Evolutionary conservation across 768 basidiomycete genomes (phyloP), one percentile per base, ranked within the genome.

Genomic region (Amanita polypyramis): DNA sequence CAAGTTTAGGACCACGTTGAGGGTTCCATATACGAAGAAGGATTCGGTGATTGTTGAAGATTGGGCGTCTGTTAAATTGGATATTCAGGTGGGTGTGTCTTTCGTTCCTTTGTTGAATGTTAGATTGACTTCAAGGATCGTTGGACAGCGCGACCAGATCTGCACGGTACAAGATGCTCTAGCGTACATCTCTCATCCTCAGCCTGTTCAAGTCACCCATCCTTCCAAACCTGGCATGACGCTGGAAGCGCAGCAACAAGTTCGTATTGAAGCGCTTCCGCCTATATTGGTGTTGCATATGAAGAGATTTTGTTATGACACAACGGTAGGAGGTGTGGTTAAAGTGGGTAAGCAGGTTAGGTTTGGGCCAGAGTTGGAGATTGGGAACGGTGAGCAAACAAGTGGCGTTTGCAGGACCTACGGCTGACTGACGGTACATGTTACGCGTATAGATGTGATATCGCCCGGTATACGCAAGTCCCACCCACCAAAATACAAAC

Each of bases 21-120:
- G 79, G 34, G 82, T 82, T 5, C 89, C 90, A 1, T 79, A 84
- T 11, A 30, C 17, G 32, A 81, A 88, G 56, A 82, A 82, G 54
- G 94, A 97, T 58, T 87, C 85, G 1, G 82, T 88, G 20, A 78
- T 90, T 20, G 75, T 94, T 12, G 94, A 97, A 62, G 93, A 93
- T 46, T 97, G 93, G 82, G 77, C 91, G 51, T 82, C 86, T 5
- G 62, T 99, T 14, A 74, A 87, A 51, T 68, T 99, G 5, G 94
- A 97, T 61, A 95, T 98, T 33, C 85, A 91, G 71, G 87, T 85
- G 40, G 10, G 62, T 53, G n/a, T 35, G 36, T 60, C 49, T 23
- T 36, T 51, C 7, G 7, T 38, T 12, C 10, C 2, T 25, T 35
- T 43, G 21, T 49, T 7, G 11, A 12, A 35, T 10, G 37, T 51